Evolutionary conservation across 768 basidiomycete species (phyloP), one percentile per base, ranked within the genome.

Genomic region (Pleurotus salmoneostramineus): DNA sequence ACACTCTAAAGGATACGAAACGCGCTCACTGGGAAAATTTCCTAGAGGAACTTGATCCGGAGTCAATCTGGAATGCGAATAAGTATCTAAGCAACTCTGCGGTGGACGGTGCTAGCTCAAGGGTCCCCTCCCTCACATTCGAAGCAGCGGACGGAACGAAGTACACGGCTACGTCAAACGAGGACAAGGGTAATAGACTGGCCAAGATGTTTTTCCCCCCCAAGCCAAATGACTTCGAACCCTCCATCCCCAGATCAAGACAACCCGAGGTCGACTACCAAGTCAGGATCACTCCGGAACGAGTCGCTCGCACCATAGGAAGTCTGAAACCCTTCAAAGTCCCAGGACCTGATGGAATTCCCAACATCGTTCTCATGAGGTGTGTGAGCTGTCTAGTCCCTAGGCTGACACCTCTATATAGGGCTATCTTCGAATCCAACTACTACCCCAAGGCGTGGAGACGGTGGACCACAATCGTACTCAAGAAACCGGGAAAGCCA

Each of bases 401-500:
- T 6, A 56, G 61, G 31, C 59, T 71, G 10, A 51, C 40, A 12
- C 50, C 46, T 21, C 61, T 71, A 1, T 71, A 51, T 57, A n/a
- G 64, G 3, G 73, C 71, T 3, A 66, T 66, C 1, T 66, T 74
- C 54, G 44, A 58, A 4, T 66, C 74, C 0, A 42, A 63, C 5
- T 37, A 59, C 46, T 71, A 72, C 57, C 73, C 70, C 0, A 55
- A 64, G 0, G 33, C 40, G 8, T 76, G 73, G 71, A 63, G 61
- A 34, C n/a, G 37, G 0, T 70, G 62, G 0, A 60, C 33, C 1
- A 74, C 73, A 0, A 54, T 73, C 0, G 71, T 73, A 0, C 58
- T 77, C 0, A 50, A 65, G 3, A 78, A 78, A 60, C 75, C 76
- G 7, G 72, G 73, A 3, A 69, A 71, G 58, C 56, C 63, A 0